These are phyloP conservation scores for Penicillium canariense DNA, from an alignment of 495 filamentous ascomycete species.

Conservation along the genomic window DNA sequence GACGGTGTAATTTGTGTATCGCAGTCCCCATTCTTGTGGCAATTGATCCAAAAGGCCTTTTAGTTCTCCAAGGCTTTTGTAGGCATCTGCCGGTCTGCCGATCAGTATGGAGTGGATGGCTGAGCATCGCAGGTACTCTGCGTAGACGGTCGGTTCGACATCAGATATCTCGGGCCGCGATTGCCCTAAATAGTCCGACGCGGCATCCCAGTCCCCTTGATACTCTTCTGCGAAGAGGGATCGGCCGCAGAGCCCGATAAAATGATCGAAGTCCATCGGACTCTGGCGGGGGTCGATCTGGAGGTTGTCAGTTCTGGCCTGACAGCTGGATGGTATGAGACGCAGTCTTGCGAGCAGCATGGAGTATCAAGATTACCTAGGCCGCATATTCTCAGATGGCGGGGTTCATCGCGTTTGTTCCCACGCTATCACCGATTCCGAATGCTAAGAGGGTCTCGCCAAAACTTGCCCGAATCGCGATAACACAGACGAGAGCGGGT, in stretches of 20 bases:
- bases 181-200: slow-evolving; percentile 12
- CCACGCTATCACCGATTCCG: background rate
- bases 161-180: background rate
- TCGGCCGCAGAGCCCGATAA: slow-evolving; percentile 17
- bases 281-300: background rate
- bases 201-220: slow-evolving; percentile 22
- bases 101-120: slow-evolving; percentile 16
- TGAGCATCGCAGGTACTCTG: slow-evolving; percentile 23
- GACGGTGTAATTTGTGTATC: slow-evolving; percentile 22
- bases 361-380: background rate
- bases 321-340: background rate
- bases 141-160: slow-evolving; percentile 4
- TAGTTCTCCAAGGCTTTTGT: slow-evolving; percentile 7
- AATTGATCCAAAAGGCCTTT: slow-evolving; percentile 10
- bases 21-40: slow-evolving; percentile 25
- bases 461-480: slow-evolving; percentile 18
- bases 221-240: slow-evolving; percentile 27
- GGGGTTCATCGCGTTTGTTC: background rate
- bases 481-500: background rate
- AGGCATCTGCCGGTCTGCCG: slow-evolving; percentile 23
- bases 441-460: slow-evolving; percentile 6
- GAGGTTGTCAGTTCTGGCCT: background rate
- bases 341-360: background rate
- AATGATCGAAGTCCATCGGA: slow-evolving; percentile 18
- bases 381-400: background rate